Base-by-base conservation (phyloP, 2,329 filamentous ascomycete species). In the Hymenoscyphus fructigenus region DNA sequence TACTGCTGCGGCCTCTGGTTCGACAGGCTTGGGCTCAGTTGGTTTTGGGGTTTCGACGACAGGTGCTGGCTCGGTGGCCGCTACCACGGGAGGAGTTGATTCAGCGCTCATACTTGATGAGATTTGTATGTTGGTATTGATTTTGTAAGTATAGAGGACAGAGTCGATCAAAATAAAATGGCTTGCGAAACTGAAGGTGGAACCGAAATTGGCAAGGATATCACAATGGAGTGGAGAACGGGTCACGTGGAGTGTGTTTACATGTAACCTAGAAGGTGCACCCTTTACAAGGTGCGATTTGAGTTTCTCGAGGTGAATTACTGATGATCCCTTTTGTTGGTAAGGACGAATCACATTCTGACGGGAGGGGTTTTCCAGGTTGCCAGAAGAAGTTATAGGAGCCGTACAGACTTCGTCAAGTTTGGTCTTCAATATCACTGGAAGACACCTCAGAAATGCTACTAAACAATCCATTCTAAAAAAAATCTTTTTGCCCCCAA, bases 101-200 rank as follows among this genome's bases (percentile, higher is more conserved):
- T 72, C 68, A 20, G 66, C 29, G 59, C 66, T 70, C 67, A 71
- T 67, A 41, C n/a, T 50, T 65, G 65, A 23, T 12, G 28, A n/a
- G n/a, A 57, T 32, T 57, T 32, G 55, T 53, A 3, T 34, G 55
- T 29, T 57, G 55, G 26, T 57, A 57, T 65, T 67, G 50, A 26
- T 57, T 60, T 62, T 38, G 64, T 57, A 56, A 29, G 47, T 9
- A 41, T 32, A 41, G 60, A 34, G 29, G 20, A 53, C 47, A 53
- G 23, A 23, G 26, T 53, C 10, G 44, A 38, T 38, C 1, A 38
- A 38, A 15, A 38, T 3, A 38, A 38, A 14, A 15, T 38, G 12
- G 14, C 36, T 38, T 38, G 36, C 36, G 36, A 17, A 38, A 38
- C 36, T 53, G 47, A 10, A 50, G 44, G 26, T 10, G 20, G 20